Conservation (phyloP, 257 asterid species). For the Echium plantagineum region DNA sequence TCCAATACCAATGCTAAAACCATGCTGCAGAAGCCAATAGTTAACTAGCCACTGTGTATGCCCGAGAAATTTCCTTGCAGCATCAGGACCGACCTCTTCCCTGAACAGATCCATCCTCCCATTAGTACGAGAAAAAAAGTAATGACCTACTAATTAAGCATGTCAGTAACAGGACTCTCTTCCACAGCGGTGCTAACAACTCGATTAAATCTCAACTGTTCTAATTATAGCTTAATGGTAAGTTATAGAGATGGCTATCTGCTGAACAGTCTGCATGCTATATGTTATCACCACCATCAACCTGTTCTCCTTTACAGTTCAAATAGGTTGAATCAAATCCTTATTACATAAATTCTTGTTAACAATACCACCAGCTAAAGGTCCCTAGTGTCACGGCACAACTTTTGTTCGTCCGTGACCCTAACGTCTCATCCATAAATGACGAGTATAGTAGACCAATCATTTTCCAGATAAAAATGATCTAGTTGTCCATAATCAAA, state of each 20-base stretch:
- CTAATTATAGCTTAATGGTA: background rate
- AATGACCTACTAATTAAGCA: background rate
- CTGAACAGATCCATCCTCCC: conserved; percentile 28
- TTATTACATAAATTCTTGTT: no score
- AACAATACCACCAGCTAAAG: no score
- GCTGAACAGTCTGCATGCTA: no score
- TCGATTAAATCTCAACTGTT: background rate
- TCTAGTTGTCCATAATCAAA: background rate
- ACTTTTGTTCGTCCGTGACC: no score
- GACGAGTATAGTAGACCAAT: no score
- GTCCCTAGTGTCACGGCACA: no score
- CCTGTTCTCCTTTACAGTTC: no score
- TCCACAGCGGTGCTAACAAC: background rate
- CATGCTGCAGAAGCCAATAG: conserved; percentile 95
- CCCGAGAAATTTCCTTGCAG: conserved; percentile 97
- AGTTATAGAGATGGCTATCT: background rate
- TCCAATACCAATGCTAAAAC: conserved; percentile 95
- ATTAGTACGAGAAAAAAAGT: conserved; percentile 1
- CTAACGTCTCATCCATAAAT: no score
- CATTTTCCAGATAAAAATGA: no score
- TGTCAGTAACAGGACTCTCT: no score
- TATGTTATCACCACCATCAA: no score
- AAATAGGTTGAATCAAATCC: no score
- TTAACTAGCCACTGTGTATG: conserved; percentile 99
- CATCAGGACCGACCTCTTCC: conserved; percentile 99